Conservation (phyloP, 129 eudicot genomes). For the Centella asiatica region DNA sequence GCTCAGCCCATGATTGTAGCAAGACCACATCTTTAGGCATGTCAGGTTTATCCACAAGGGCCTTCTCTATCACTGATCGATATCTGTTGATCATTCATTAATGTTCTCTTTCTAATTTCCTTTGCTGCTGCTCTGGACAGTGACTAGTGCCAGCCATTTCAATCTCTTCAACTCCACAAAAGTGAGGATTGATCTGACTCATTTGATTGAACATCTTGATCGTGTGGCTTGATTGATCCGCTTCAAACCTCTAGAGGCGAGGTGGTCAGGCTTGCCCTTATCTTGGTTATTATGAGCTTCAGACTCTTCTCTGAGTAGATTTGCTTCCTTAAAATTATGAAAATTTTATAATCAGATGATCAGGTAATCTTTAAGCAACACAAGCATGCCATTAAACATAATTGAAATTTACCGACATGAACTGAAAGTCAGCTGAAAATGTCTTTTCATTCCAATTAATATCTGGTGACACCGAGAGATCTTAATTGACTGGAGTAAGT, state of each 20-base stretch:
- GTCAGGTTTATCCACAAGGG: conserved; percentile 67
- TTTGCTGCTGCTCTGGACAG: conserved; percentile 57
- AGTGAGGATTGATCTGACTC: conserved; percentile 36
- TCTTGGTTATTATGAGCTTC: too few species aligned
- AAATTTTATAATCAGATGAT: too few species aligned
- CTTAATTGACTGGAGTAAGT: not conserved
- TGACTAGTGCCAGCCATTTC: conserved; percentile 38
- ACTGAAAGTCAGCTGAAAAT: too few species aligned
- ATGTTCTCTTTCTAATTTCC: conserved; percentile 75
- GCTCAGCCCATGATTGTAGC: conserved; percentile 56
- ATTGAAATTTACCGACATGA: too few species aligned
- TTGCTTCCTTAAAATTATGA: too few species aligned
- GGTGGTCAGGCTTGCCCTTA: conserved; percentile 16
- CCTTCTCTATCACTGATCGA: conserved; percentile 59
- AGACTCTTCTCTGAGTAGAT: too few species aligned
- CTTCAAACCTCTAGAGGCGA: conserved; percentile 13
- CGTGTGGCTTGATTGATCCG: too few species aligned
- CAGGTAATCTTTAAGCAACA: too few species aligned
- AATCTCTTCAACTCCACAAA: conserved; percentile 13
- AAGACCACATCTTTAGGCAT: conserved; percentile 61
- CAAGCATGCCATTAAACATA: too few species aligned
- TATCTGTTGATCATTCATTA: conserved; percentile 76
- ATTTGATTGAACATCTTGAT: conserved; percentile 41
- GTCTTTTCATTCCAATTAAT: conserved; percentile 46
- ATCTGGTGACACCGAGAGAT: conserved; percentile 29